phyloP scores from a whole-genome alignment of 768 basidiomycete genomes.

The Lactifluus volemus region DNA sequence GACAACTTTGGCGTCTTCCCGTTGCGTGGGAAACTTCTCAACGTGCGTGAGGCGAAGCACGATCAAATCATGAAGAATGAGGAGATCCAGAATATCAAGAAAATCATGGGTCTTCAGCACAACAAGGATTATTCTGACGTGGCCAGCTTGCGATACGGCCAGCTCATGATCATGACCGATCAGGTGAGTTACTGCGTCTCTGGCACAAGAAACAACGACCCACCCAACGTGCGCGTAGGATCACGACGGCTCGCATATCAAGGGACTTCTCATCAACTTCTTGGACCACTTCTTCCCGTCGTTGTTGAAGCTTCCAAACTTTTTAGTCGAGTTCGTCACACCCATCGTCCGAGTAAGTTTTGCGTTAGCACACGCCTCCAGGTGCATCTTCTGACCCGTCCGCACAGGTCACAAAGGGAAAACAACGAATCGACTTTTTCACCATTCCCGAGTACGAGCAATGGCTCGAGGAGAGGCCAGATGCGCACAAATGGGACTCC shows the following conservation, averaged over 20 bases:
- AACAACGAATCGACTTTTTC: conserved; percentile 80
- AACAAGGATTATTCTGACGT: conserved; percentile 76
- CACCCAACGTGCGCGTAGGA: conserved; percentile 44
- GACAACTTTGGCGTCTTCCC: conserved; percentile 98
- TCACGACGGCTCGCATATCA: conserved; percentile 99
- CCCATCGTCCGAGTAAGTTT: conserved; percentile 84
- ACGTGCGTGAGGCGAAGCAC: conserved; percentile 93
- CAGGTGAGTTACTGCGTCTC: conserved; percentile 47
- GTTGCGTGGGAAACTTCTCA: conserved; percentile 90
- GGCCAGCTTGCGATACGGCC: conserved; percentile 76
- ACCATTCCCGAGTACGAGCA: conserved; percentile 95
- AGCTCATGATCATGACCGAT: conserved; percentile 99
- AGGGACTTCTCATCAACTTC: conserved; percentile 98
- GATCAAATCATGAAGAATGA: conserved; percentile 98
- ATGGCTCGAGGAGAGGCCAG: conserved; percentile 75
- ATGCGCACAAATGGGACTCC: conserved; percentile 73
- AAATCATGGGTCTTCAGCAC: conserved; percentile 94
- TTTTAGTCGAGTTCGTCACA: conserved; percentile 96
- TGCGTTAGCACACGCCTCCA: conserved; percentile 3
- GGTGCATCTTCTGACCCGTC: not conserved
- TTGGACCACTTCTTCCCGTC: conserved; percentile 96
- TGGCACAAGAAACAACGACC: not conserved
- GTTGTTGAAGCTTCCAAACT: conserved; percentile 79
- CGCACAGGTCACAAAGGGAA: conserved; percentile 64
- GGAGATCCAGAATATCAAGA: conserved; percentile 95